Evolutionary conservation across 257 asterid species (phyloP).

Genomic region (Galeopsis tetrahit): DNA sequence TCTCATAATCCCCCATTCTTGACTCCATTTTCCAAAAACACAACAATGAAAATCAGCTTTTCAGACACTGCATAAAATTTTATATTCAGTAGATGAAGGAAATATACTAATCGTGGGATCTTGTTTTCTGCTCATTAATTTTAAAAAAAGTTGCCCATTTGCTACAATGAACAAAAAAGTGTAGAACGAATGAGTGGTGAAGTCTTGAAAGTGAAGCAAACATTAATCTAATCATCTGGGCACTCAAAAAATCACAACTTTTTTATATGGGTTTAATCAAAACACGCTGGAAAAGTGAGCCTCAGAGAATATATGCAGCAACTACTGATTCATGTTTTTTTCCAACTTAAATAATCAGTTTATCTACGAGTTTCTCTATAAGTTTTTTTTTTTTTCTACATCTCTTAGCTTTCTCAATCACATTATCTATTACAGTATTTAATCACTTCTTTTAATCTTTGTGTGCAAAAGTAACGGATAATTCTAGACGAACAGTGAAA

Average conservation of each 20-base stretch:
- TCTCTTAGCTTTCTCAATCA: too few species aligned
- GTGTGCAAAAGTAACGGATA: too few species aligned
- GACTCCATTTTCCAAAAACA: conserved; percentile 63
- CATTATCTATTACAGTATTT: too few species aligned
- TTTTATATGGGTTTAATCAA: conserved; percentile 27
- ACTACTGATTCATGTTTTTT: too few species aligned
- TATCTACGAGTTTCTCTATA: too few species aligned
- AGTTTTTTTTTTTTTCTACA: too few species aligned
- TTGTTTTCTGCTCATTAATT: conserved; percentile 35
- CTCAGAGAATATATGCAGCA: conserved; percentile 1
- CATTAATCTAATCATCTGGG: conserved; percentile 26
- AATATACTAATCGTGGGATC: conserved; percentile 38
- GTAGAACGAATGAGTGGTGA: conserved; percentile 12
- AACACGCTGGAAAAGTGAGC: conserved; percentile 25
- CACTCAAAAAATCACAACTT: conserved; percentile 21
- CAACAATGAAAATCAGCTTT: not conserved
- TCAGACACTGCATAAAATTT: conserved; percentile 15
- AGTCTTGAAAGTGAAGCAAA: conserved; percentile 41
- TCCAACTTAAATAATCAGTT: too few species aligned
- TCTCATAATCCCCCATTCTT: conserved; percentile 95
- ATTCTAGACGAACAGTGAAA: too few species aligned
- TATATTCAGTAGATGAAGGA: conserved; percentile 27
- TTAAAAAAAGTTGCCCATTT: conserved; percentile 25
- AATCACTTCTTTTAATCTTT: too few species aligned
- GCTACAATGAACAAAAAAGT: conserved; percentile 15